Base-by-base conservation (phyloP, 1,284 basidiomycete genomes). In the Phaffia rhodozyma region DNA sequence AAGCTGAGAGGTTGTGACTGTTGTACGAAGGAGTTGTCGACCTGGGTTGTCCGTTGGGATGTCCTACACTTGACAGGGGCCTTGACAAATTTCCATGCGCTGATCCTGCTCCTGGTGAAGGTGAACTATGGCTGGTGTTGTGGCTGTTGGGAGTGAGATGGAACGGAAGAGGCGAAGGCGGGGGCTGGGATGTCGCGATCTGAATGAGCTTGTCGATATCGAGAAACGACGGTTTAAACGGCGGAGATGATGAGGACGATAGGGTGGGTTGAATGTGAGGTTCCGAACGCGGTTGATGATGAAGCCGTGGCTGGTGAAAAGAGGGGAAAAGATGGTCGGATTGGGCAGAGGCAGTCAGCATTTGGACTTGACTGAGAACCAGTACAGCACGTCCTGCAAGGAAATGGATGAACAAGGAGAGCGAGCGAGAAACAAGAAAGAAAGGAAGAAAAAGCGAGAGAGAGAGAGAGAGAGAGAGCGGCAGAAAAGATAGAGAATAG, bases 141-240 rank as follows among this genome's bases (percentile, higher is more conserved):
- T 57, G 18, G 49, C 63, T 83, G 80, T 59, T 78, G 75, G 1
- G 81, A 81, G 23, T 63, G 61, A 18, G 70, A 69, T 25, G 30
- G 55, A n/a, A 49, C 52, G 1, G 74, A 66, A 43, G 79, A 73
- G 57, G 79, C 79, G 57, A 83, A 64, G 21, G 29, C 38, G 1
- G 78, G 71, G 43, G 77, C 77, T 2, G 80, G 74, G 83, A 80
- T 55, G 84, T 89, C 30, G 87, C 87, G 75, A 84, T 81, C 71
- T 86, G 85, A 66, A 89, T 89, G 70, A 88, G 80, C 6, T 86
- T 85, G 72, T 89, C 87, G 71, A 89, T 89, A 55, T 69, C 68
- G 49, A 65, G 58, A 48, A 34, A 48, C 25, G 38, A 27, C 50
- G 43, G 50, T 3, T 34, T 7, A 25, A 47, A 59, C 20, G 58